These are phyloP conservation scores for Wickerhamiella lipophila DNA, from an alignment of 805 yeast species.

Conservation along the genomic window DNA sequence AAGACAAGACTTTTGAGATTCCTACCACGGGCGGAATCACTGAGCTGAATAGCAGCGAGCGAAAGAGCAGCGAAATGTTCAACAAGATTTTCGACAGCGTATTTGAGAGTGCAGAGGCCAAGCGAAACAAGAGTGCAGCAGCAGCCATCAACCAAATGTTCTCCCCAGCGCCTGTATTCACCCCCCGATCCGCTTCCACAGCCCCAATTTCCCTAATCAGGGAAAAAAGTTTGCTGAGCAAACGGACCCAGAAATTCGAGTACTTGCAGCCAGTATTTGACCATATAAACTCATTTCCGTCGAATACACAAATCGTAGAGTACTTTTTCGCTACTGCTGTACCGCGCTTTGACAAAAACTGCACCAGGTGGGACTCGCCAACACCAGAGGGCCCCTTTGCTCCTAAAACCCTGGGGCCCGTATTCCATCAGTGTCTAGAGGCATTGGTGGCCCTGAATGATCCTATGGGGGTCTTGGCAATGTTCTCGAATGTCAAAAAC, in stretches of 20 bases:
- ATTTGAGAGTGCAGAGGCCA: background rate
- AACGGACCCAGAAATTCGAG: background rate
- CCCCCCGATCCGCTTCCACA: background rate
- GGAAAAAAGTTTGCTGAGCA: background rate
- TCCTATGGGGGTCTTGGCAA: conserved; percentile 28
- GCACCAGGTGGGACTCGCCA: background rate
- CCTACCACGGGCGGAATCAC: background rate
- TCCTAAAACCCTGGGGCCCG: background rate
- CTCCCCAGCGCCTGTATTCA: background rate
- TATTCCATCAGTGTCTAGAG: conserved; percentile 8
- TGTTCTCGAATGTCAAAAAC: conserved; percentile 29
- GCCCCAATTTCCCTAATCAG: background rate
- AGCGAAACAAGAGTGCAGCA: background rate
- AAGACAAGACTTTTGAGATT: background rate
- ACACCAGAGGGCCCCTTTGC: background rate
- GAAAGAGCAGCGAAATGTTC: background rate
- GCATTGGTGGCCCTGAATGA: conserved; percentile 23
- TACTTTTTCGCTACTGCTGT: conserved; percentile 19
- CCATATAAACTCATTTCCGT: conserved; percentile 19
- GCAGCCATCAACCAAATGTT: conserved; percentile 1
- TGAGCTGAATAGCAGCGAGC: background rate
- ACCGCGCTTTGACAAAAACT: conserved; percentile 13
- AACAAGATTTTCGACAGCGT: conserved; percentile 3
- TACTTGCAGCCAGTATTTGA: conserved; percentile 17
- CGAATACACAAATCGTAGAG: conserved; percentile 22